A percentile compares a stretch with the other conserved stretches of the same genome.
These are phyloP conservation scores for Aureobasidium sp. DNA, from an alignment of 2,329 filamentous ascomycete genomes.

Conservation along the genomic window DNA sequence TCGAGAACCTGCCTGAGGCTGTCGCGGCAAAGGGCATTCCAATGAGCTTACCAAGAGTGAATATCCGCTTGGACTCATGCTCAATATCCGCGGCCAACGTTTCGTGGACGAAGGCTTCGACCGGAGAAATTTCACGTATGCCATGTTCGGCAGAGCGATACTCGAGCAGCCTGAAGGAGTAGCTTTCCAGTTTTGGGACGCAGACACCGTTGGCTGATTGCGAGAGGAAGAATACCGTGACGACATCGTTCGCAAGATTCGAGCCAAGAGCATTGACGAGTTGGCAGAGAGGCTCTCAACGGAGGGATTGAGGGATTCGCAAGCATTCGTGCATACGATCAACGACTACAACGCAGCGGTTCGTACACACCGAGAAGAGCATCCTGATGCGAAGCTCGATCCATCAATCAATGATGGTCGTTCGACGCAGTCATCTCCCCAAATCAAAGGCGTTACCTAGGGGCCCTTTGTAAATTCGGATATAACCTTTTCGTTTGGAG, in stretches of 20 bases:
- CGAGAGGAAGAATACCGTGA: slow-evolving; percentile 53
- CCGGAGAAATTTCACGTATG: slow-evolving; percentile 59
- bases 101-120: slow-evolving; percentile 61
- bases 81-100: slow-evolving; percentile 49
- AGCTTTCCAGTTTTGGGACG: slow-evolving; percentile 59
- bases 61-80: slow-evolving; percentile 57
- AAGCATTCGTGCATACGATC: slow-evolving; percentile 45
- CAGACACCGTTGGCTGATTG: slow-evolving; percentile 43
- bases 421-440: slow-evolving; percentile 48
- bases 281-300: slow-evolving; percentile 43
- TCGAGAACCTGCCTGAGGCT: slow-evolving; percentile 39
- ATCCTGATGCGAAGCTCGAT: slow-evolving; percentile 43
- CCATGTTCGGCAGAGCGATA: slow-evolving; percentile 55
- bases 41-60: slow-evolving; percentile 63
- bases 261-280: slow-evolving; percentile 43
- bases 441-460: slow-evolving; percentile 58
- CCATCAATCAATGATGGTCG: slow-evolving; percentile 53
- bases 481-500: slow-evolving; percentile 61
- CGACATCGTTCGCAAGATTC: slow-evolving; percentile 47
- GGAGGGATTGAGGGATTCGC: slow-evolving; percentile 39
- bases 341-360: slow-evolving; percentile 51
- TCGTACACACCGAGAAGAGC: slow-evolving; percentile 35
- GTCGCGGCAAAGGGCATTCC: slow-evolving; percentile 39
- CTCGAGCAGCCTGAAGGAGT: slow-evolving; percentile 48
- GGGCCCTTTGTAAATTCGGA: slow-evolving; percentile 56